Conservation (phyloP, 164 flowering plant genomes). For the Malania oleifera region DNA sequence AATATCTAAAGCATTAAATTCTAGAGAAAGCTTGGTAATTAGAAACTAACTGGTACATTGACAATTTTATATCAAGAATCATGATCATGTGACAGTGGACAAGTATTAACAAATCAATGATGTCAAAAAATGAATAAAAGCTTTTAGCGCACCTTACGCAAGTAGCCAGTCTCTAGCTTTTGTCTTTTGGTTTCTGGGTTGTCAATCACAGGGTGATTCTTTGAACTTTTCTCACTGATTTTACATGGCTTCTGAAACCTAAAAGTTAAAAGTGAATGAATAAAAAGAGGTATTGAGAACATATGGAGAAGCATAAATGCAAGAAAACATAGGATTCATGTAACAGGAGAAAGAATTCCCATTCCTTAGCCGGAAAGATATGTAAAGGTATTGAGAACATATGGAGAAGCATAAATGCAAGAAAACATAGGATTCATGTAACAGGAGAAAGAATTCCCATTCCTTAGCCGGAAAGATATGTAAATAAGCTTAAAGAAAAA, state of each 20-base stretch:
- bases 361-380: too few species aligned
- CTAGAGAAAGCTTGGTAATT: not conserved
- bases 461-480: too few species aligned
- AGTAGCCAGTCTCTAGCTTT: slow-evolving; percentile 50
- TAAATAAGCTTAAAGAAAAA: not conserved
- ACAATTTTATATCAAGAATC: not conserved
- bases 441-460: too few species aligned
- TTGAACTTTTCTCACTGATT: slow-evolving; percentile 13
- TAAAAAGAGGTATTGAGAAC: not conserved
- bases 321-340: too few species aligned
- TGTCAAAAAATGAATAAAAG: not conserved
- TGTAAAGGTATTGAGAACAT: not conserved
- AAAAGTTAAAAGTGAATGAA: slow-evolving; percentile 6
- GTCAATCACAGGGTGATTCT: slow-evolving; percentile 8
- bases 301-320: too few species aligned
- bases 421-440: too few species aligned
- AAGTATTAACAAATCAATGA: not conserved
- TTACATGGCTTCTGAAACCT: slow-evolving; percentile 26
- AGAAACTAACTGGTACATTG: too few species aligned
- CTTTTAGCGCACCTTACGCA: slow-evolving; percentile 33
- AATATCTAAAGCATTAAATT: not conserved
- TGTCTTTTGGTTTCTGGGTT: slow-evolving; percentile 41
- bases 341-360: too few species aligned
- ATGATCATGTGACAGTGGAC: not conserved
- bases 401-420: too few species aligned